phyloP scores from a whole-genome alignment of 257 asterid species.

The Leonotis leonurus region DNA sequence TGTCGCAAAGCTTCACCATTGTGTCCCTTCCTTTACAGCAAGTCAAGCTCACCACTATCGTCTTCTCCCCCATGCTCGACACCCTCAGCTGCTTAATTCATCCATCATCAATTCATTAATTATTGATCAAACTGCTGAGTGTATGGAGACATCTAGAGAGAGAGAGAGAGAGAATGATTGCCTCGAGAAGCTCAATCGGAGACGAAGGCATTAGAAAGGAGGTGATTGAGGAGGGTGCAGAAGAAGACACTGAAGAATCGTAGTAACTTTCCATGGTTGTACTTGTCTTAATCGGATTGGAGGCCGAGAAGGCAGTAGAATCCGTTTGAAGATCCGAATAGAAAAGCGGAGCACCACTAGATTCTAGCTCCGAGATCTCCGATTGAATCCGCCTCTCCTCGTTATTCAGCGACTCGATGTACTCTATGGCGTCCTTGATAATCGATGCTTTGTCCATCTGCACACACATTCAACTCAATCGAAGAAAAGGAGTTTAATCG shows the following conservation, averaged over 20 bases:
- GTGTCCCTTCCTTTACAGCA: slow-evolving; percentile 73
- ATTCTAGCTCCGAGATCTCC: slow-evolving; percentile 59
- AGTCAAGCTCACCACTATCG: slow-evolving; percentile 61
- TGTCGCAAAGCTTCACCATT: slow-evolving; percentile 65
- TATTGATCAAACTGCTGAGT: neutral
- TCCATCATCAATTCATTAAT: neutral
- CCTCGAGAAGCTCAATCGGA: slow-evolving; percentile 75
- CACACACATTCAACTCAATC: neutral
- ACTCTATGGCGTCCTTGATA: slow-evolving; percentile 75
- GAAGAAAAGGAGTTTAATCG: too few relatives aligned
- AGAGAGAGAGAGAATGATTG: neutral
- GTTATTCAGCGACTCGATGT: slow-evolving; percentile 52
- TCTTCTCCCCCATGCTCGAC: slow-evolving; percentile 57
- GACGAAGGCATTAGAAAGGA: slow-evolving; percentile 17
- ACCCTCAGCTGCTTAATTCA: slow-evolving; percentile 82
- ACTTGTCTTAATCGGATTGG: slow-evolving; percentile 40
- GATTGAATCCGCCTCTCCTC: slow-evolving; percentile 50
- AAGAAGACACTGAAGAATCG: slow-evolving; percentile 12
- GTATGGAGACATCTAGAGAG: neutral
- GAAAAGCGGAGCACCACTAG: slow-evolving; percentile 9
- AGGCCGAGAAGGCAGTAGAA: slow-evolving; percentile 12
- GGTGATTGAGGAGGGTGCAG: neutral
- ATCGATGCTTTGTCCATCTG: slow-evolving; percentile 94
- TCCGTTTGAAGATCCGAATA: slow-evolving; percentile 44
- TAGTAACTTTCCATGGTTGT: slow-evolving; percentile 24